Evolutionary conservation across 176 grass and related monocot genomes (phyloP).

Genomic region (Zea mays): Zm-B73-REFERENCE-NAM-5.0 NC_050100.1:204663001-204663500

Average conservation of each 20-base stretch:
- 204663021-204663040: constrained; percentile 23
- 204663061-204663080: constrained; percentile 27
- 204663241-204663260: background rate
- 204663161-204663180: background rate
- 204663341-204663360: constrained; percentile 38
- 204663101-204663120: background rate
- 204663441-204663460: constrained; percentile 4
- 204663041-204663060: background rate
- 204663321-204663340: background rate
- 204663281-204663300: constrained; percentile 25
- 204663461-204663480: background rate
- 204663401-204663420: constrained; percentile 33
- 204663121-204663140: background rate
- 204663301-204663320: constrained; percentile 42
- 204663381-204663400: constrained; percentile 3
- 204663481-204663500: constrained; percentile 30
- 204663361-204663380: constrained; percentile 19
- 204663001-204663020: constrained; percentile 47
- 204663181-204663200: background rate
- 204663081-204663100: background rate
- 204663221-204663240: background rate
- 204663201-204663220: background rate
- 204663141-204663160: constrained; percentile 23
- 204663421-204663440: background rate
- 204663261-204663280: background rate